phyloP scores from a whole-genome alignment of 192 early-diverging fungal species.

The Haplosporangium gracile region DNA sequence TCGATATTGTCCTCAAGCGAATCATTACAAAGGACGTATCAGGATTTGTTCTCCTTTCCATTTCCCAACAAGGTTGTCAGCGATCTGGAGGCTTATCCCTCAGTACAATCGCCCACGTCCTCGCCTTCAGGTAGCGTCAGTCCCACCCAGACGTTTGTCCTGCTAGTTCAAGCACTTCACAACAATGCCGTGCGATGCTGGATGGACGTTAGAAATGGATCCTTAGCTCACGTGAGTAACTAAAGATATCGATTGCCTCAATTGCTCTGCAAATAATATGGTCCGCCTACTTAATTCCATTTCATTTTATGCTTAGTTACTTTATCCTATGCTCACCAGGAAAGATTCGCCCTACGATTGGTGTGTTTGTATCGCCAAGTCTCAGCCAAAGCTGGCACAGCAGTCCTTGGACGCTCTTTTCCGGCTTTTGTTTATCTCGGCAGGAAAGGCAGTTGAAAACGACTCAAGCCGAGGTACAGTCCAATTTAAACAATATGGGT shows the following conservation, averaged over 20 bases:
- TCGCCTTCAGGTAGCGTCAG: not conserved
- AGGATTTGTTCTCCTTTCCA: conserved; percentile 34
- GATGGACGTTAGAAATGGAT: conserved; percentile 58
- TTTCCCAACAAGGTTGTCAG: conserved; percentile 11
- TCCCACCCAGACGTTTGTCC: conserved; percentile 38
- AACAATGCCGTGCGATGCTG: conserved; percentile 61
- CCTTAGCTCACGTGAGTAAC: conserved; percentile 53
- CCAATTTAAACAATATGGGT: too few relatives aligned
- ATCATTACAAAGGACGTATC: conserved; percentile 27
- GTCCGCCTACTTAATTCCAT: not conserved
- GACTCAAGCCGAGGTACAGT: conserved; percentile 26
- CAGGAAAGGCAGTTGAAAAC: conserved; percentile 29
- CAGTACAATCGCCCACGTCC: not conserved
- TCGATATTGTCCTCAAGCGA: conserved; percentile 8
- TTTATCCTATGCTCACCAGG: conserved; percentile 55
- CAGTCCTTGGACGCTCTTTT: conserved; percentile 60
- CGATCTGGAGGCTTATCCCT: not conserved
- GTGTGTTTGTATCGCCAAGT: conserved; percentile 40
- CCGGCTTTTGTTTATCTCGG: conserved; percentile 51
- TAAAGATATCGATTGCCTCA: not conserved
- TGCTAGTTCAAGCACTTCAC: conserved; percentile 57
- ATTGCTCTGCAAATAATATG: not conserved
- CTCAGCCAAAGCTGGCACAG: conserved; percentile 34
- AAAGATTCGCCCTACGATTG: conserved; percentile 58
- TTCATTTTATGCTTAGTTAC: conserved; percentile 30